phyloP scores from a whole-genome alignment of 106 monocot species.

The Vanilla planifolia region DNA sequence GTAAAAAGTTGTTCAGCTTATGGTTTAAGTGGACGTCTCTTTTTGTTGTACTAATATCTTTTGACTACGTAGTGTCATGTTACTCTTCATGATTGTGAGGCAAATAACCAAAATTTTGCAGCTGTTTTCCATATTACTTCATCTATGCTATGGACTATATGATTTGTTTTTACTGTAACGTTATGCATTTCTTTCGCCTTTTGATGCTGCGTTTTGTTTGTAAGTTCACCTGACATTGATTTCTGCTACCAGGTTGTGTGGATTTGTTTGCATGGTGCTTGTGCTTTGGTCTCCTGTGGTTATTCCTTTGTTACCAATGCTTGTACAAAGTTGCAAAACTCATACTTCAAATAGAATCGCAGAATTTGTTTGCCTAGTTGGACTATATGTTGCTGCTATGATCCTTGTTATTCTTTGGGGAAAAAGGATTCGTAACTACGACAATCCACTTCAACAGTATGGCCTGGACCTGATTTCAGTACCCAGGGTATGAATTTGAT shows the following conservation, averaged over 20 bases:
- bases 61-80: neutral
- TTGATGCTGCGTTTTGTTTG: no score
- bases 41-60: neutral
- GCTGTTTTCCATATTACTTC: neutral
- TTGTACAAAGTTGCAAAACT: slow-evolving; percentile 72
- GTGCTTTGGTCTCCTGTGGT: slow-evolving; percentile 95
- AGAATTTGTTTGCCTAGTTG: slow-evolving; percentile 56
- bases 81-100: neutral
- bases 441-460: slow-evolving; percentile 82
- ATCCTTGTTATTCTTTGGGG: slow-evolving; percentile 88
- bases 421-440: slow-evolving; percentile 87
- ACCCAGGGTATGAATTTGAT: slow-evolving; percentile 41
- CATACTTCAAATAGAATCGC: slow-evolving; percentile 46
- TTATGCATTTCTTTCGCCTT: neutral
- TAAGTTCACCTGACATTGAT: neutral
- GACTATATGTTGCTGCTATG: slow-evolving; percentile 60
- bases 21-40: neutral
- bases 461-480: slow-evolving; percentile 50
- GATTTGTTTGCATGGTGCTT: slow-evolving; percentile 71
- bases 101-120: neutral
- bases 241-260: slow-evolving; percentile 52
- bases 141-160: neutral
- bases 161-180: neutral
- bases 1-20: no score
- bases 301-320: slow-evolving; percentile 75